These are phyloP conservation scores for Hygrocybe coccinea DNA, from an alignment of 768 basidiomycete genomes.

Conservation along the genomic window DNA sequence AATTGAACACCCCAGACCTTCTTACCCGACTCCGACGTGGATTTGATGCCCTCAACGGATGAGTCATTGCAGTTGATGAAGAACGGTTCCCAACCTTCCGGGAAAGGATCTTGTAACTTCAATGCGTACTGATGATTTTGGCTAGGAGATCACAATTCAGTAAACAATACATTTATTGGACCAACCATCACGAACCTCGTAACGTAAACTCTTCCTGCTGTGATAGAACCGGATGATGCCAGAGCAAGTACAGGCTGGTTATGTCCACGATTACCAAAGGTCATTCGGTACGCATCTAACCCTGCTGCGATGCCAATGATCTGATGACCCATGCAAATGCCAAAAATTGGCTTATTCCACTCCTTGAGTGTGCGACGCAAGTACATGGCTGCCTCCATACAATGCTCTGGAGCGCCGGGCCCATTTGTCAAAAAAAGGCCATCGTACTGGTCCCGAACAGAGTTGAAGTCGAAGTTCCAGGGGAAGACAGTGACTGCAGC, in stretches of 20 bases:
- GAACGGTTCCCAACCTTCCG: constrained; percentile 95
- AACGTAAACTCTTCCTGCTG: constrained; percentile 94
- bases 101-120: constrained; percentile 90
- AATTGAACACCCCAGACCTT: constrained; percentile 98
- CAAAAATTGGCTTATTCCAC: constrained; percentile 93
- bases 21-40: constrained; percentile 82
- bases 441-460: constrained; percentile 83
- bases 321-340: constrained; percentile 99
- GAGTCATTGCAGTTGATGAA: constrained; percentile 99
- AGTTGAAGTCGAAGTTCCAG: constrained; percentile 97
- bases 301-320: constrained; percentile 97
- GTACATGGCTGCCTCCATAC: constrained; percentile 77
- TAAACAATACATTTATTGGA: neutral
- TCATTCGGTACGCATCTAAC: constrained; percentile 95
- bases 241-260: constrained; percentile 97
- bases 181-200: constrained; percentile 59
- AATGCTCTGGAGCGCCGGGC: constrained; percentile 88
- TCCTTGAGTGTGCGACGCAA: constrained; percentile 78
- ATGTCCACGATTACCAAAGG: constrained; percentile 98
- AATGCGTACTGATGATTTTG: constrained; percentile 99
- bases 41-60: constrained; percentile 97
- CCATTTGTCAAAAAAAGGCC: constrained; percentile 96
- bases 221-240: constrained; percentile 89
- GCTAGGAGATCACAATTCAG: constrained; percentile 32
- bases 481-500: constrained; percentile 93